phyloP scores from a whole-genome alignment of 1,139 yeast species.

The Blastobotrys elegans region DNA sequence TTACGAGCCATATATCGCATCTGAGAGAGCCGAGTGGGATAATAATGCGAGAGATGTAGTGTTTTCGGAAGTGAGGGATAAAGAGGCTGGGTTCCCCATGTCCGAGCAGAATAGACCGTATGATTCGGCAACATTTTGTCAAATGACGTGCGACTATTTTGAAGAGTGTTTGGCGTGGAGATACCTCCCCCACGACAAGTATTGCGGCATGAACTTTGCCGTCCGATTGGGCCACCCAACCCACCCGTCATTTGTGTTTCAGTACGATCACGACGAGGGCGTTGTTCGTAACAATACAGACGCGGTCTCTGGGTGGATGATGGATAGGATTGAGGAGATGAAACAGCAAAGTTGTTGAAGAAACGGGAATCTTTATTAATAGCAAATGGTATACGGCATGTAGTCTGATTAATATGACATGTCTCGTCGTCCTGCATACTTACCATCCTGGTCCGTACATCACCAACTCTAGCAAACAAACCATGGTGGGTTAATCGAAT shows the following conservation, averaged over 20 bases:
- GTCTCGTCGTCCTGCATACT: too few relatives aligned
- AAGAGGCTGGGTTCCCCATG: conserved; percentile 3
- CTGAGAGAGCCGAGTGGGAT: conserved; percentile 27
- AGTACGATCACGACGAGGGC: conserved; percentile 11
- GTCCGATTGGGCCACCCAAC: conserved; percentile 12
- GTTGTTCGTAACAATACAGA: conserved; percentile 9
- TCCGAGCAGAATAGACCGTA: conserved; percentile 8
- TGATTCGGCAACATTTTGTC: conserved; percentile 5
- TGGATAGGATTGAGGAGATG: conserved; percentile 27
- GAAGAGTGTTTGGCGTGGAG: conserved; percentile 9
- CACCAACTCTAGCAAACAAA: too few relatives aligned
- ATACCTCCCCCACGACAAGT: conserved; percentile 9
- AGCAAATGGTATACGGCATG: too few relatives aligned
- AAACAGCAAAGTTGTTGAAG: neutral
- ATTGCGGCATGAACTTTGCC: conserved; percentile 11
- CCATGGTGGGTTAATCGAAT: neutral
- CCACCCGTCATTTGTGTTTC: conserved; percentile 5
- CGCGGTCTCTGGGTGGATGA: conserved; percentile 28
- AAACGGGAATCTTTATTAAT: too few relatives aligned
- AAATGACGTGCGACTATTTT: conserved; percentile 3
- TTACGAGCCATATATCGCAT: conserved; percentile 28
- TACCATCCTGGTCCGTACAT: too few relatives aligned
- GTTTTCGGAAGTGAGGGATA: conserved; percentile 15
- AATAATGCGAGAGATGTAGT: conserved; percentile 21
- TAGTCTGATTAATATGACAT: too few relatives aligned